phyloP scores from a whole-genome alignment of 2,329 filamentous ascomycete genomes.

The Scytalidium sp. region DNA sequence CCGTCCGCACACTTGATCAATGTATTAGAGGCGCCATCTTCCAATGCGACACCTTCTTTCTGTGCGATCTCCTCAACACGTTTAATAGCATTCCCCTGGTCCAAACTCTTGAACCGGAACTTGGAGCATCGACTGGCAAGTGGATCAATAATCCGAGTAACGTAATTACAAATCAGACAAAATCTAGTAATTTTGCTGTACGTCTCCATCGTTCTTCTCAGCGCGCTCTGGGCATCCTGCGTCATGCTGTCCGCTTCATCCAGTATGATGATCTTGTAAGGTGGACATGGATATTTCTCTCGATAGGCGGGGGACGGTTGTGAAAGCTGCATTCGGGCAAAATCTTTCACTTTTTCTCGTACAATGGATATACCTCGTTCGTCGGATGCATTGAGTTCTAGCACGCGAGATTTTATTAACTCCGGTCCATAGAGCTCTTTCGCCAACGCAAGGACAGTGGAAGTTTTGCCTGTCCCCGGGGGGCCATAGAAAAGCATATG shows the following conservation, averaged over 20 bases:
- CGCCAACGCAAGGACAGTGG: slow-evolving; percentile 91
- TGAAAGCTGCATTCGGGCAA: slow-evolving; percentile 90
- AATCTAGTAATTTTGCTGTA: slow-evolving; percentile 96
- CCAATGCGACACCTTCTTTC: slow-evolving; percentile 72
- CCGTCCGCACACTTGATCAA: slow-evolving; percentile 88
- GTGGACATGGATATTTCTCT: slow-evolving; percentile 82
- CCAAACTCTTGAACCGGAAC: slow-evolving; percentile 95
- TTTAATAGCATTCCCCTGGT: slow-evolving; percentile 77
- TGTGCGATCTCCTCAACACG: slow-evolving; percentile 80
- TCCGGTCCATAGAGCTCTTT: slow-evolving; percentile 97
- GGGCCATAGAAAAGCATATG: slow-evolving; percentile 99
- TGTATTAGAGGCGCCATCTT: slow-evolving; percentile 76
- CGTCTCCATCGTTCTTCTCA: slow-evolving; percentile 96
- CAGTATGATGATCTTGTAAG: slow-evolving; percentile 98
- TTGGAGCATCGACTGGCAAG: slow-evolving; percentile 91
- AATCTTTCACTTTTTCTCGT: slow-evolving; percentile 96
- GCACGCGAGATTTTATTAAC: slow-evolving; percentile 88
- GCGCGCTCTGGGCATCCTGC: slow-evolving; percentile 90
- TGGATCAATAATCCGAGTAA: slow-evolving; percentile 96
- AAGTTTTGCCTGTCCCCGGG: slow-evolving; percentile 96
- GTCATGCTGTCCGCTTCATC: slow-evolving; percentile 99
- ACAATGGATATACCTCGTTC: slow-evolving; percentile 97
- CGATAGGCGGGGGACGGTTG: slow-evolving; percentile 68
- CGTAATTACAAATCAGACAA: slow-evolving; percentile 97
- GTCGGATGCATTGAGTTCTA: slow-evolving; percentile 98